Percentiles rank a stretch among this genome's conserved stretches.
phyloP scores from a whole-genome alignment of 1,139 yeast species.

The Suhomyces guaymorum region DNA sequence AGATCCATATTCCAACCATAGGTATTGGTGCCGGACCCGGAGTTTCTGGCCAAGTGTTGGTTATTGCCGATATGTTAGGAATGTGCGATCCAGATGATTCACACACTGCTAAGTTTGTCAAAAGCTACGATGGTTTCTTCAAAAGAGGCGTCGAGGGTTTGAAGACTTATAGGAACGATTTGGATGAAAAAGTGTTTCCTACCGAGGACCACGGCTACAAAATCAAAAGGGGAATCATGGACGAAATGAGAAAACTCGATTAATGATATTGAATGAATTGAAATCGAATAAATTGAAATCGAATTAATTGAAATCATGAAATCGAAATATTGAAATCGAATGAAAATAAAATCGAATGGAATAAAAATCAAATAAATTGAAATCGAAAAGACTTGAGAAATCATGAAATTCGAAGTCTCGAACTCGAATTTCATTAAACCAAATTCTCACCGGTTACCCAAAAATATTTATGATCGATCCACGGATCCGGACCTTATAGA shows the following conservation, averaged over 20 bases:
- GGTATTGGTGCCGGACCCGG: conserved; percentile 94
- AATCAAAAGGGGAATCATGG: conserved; percentile 65
- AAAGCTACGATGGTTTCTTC: conserved; percentile 59
- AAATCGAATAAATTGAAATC: too few species aligned
- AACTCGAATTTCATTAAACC: too few species aligned
- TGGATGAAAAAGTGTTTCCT: conserved; percentile 60
- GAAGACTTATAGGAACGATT: conserved; percentile 57
- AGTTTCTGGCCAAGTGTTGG: conserved; percentile 89
- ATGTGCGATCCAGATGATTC: conserved; percentile 56
- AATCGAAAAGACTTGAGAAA: too few species aligned
- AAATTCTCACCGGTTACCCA: too few species aligned
- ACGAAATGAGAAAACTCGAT: conserved; percentile 38
- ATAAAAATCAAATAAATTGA: too few species aligned
- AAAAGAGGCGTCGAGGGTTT: conserved; percentile 55
- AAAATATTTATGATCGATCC: not conserved
- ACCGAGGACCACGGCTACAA: conserved; percentile 65
- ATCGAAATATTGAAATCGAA: too few species aligned
- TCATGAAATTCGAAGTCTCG: too few species aligned
- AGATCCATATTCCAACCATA: conserved; percentile 72
- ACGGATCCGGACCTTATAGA: not conserved
- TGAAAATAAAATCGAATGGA: too few species aligned
- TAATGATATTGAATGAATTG: too few species aligned
- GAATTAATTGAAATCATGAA: too few species aligned
- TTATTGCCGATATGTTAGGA: conserved; percentile 81
- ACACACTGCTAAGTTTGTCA: conserved; percentile 70